Evolutionary conservation across 1,139 yeast species (phyloP).

Genomic region (Sugiyamaella grinbergsii): DNA sequence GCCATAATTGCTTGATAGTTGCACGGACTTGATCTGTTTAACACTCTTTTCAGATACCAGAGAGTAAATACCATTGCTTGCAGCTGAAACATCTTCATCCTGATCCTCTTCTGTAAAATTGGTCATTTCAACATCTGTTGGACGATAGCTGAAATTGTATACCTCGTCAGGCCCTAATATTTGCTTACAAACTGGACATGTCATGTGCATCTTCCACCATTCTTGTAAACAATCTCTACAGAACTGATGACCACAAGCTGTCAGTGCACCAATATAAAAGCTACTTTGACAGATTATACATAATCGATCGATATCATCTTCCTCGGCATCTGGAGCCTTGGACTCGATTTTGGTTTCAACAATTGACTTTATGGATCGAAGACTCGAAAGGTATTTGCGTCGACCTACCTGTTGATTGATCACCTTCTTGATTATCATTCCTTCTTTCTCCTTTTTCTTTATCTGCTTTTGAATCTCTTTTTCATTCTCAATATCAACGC

Average conservation of each 20-base stretch:
- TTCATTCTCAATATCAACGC: conserved; percentile 37
- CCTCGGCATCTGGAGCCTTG: conserved; percentile 1
- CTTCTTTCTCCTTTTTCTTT: conserved; percentile 26
- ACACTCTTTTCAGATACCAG: conserved; percentile 29
- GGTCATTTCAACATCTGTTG: conserved; percentile 21
- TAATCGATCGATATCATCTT: conserved; percentile 46
- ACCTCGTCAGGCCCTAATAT: conserved; percentile 50
- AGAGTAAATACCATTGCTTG: conserved; percentile 30
- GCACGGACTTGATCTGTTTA: conserved; percentile 26
- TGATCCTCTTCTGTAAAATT: conserved; percentile 17
- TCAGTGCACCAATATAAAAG: conserved; percentile 73
- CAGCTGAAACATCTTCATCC: conserved; percentile 11
- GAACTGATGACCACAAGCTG: conserved; percentile 88
- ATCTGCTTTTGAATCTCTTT: conserved; percentile 24
- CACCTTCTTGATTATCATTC: conserved; percentile 22
- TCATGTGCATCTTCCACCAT: conserved; percentile 61
- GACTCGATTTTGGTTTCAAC: conserved; percentile 1
- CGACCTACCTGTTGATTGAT: conserved; percentile 41
- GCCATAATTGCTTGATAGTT: conserved; percentile 51
- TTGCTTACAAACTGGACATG: conserved; percentile 81
- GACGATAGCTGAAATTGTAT: conserved; percentile 57
- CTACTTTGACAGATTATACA: conserved; percentile 78
- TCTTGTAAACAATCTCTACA: conserved; percentile 73
- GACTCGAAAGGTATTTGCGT: conserved; percentile 59
- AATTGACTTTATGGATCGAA: conserved; percentile 33